phyloP scores from a whole-genome alignment of 495 filamentous ascomycete genomes.

The Penicillium dipodomyicola region DNA sequence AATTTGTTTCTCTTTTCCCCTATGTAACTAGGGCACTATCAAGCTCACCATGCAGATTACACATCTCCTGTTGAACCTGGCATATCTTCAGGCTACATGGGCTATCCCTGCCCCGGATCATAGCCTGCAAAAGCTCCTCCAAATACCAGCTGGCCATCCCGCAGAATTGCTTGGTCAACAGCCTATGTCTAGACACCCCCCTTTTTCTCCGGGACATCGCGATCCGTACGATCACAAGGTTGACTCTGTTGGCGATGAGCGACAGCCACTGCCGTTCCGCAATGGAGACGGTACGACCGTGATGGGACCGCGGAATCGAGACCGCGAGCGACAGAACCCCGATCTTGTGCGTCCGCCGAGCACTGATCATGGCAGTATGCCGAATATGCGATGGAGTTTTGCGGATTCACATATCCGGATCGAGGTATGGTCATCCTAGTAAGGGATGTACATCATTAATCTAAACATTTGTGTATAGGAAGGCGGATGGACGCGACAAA shows the following conservation, averaged over 20 bases:
- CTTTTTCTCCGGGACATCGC: conserved; percentile 39
- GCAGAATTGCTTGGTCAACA: not conserved
- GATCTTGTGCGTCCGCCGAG: conserved; percentile 63
- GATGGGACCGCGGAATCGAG: conserved; percentile 62
- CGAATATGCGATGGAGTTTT: conserved; percentile 67
- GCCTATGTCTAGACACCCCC: conserved; percentile 10
- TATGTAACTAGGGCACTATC: not conserved
- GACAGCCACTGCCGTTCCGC: conserved; percentile 62
- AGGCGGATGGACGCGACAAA: conserved; percentile 67
- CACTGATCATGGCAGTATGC: conserved; percentile 61
- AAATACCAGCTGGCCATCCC: conserved; percentile 7
- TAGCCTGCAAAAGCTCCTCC: conserved; percentile 14
- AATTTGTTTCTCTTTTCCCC: not conserved
- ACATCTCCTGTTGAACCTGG: conserved; percentile 2
- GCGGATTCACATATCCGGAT: conserved; percentile 65
- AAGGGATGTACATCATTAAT: not conserved
- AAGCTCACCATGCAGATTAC: not conserved
- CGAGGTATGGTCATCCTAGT: conserved; percentile 42
- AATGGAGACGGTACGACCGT: conserved; percentile 62
- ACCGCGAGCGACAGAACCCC: conserved; percentile 60
- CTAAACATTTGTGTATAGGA: conserved; percentile 40
- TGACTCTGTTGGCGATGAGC: conserved; percentile 54
- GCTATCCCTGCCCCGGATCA: conserved; percentile 16
- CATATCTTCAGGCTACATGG: conserved; percentile 1
- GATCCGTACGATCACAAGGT: conserved; percentile 52